These are phyloP conservation scores for Avena eriantha DNA, from an alignment of 176 grass and related monocot species.

Conservation along the genomic window DNA sequence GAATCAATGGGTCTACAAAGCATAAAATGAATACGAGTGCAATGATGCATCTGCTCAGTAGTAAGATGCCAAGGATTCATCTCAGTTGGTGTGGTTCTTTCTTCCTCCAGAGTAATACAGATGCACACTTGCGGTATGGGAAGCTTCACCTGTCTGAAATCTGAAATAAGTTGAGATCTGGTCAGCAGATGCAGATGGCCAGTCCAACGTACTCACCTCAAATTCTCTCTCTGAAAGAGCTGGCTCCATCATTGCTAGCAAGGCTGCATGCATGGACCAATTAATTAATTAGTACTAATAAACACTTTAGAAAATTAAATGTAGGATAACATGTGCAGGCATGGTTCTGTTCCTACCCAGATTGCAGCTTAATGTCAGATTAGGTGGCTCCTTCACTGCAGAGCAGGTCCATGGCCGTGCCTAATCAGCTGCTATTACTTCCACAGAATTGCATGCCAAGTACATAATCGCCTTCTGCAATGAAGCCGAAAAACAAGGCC, in stretches of 20 bases:
- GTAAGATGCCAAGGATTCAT: conserved; percentile 3
- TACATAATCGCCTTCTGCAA: too few species aligned
- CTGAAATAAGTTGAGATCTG: conserved; percentile 46
- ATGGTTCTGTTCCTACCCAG: neutral
- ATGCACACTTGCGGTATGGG: conserved; percentile 35
- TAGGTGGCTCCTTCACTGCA: neutral
- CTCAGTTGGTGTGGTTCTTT: neutral
- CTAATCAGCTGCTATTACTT: neutral
- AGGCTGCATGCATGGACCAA: conserved; percentile 34
- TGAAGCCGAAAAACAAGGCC: too few species aligned
- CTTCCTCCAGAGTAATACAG: neutral
- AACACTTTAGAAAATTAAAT: conserved; percentile 20
- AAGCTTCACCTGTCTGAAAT: conserved; percentile 44
- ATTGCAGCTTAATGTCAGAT: neutral
- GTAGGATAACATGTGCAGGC: conserved; percentile 14
- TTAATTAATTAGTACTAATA: neutral
- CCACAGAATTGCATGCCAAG: too few species aligned
- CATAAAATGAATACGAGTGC: neutral
- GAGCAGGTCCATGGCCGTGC: neutral
- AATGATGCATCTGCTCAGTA: neutral
- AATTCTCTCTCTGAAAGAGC: conserved; percentile 37
- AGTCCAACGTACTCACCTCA: conserved; percentile 18
- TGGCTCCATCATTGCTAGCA: conserved; percentile 43
- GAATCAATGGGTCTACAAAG: neutral
- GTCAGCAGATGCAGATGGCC: conserved; percentile 30